Base-by-base conservation (phyloP, 495 filamentous ascomycete species). In the Aspergillus cristatus region DNA sequence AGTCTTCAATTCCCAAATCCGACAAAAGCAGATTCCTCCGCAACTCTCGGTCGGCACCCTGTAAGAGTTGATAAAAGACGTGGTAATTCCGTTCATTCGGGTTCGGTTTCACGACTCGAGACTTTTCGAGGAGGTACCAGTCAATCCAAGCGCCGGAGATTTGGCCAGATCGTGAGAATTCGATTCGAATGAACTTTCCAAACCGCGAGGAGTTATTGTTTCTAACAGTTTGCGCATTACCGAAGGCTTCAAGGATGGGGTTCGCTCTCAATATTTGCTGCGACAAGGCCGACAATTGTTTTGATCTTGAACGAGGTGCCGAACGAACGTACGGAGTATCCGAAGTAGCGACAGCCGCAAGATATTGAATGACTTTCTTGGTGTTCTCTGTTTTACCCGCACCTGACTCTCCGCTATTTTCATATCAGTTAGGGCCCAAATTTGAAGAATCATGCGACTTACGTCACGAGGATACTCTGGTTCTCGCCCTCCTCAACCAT, bases 161-260 rank as follows among this genome's bases (percentile, higher is more conserved):
- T 25, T 93, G 85, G 10, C 93, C 93, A 26, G 79, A 76, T 22
- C 86, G 75, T 10, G 81, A 87, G 55, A 99, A 96, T 53, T 96
- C 86, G 50, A 99, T 97, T 28, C 93, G 73, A 56, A 99, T 99
- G 57, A 99, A 99, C 62, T 99, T 99, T 43, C 93, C 93, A 57
- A 99, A 99, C 38, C 93, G 78, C 7, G 93, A 99, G 2, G 93
- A 97, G 58, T 99, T 99, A 67, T 99, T 90, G 51, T 99, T 99
- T 32, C 93, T 71, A 16, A 97, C 86, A 1, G 93, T 99, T 55
- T 99, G 93, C 3, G 93, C 91, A 48, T 99, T 99, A 12, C 93
- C 93, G 53, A 99, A 99, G 1, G 93, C 82, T 71, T 99, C 93
- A 7, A 99, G 78, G 22, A 99, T 99, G 0, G 93, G 93, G 61